These are phyloP conservation scores for Reticulascus tulasneorum DNA, from an alignment of 2,329 filamentous ascomycete genomes.

Conservation along the genomic window DNA sequence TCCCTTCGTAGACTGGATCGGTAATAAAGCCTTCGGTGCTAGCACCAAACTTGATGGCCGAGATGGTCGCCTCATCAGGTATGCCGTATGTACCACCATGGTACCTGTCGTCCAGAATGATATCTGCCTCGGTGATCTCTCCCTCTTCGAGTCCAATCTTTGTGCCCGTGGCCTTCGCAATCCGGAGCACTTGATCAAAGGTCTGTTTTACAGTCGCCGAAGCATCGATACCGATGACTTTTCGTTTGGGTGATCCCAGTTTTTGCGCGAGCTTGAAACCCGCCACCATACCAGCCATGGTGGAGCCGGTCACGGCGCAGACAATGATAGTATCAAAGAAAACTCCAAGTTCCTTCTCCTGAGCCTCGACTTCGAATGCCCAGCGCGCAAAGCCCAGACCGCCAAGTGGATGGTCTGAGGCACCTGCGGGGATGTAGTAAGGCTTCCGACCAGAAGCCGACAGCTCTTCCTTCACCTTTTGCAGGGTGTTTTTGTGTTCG, in stretches of 20 bases:
- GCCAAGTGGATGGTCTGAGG: slow-evolving; percentile 66
- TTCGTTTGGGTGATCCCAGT: slow-evolving; percentile 32
- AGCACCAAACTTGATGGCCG: slow-evolving; percentile 66
- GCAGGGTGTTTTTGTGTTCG: slow-evolving; percentile 61
- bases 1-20: slow-evolving; percentile 73
- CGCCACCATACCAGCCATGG: slow-evolving; percentile 67
- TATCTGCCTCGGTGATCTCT: slow-evolving; percentile 59
- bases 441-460: slow-evolving; percentile 51
- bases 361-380: slow-evolving; percentile 63
- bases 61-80: slow-evolving; percentile 60
- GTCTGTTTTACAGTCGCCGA: slow-evolving; percentile 52
- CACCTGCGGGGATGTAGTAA: slow-evolving; percentile 70
- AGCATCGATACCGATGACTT: slow-evolving; percentile 34
- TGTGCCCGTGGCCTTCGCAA: slow-evolving; percentile 58
- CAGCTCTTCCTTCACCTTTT: slow-evolving; percentile 50
- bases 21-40: slow-evolving; percentile 69
- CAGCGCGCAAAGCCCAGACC: slow-evolving; percentile 68
- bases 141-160: slow-evolving; percentile 58
- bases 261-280: slow-evolving; percentile 63
- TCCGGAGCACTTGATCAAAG: slow-evolving; percentile 60
- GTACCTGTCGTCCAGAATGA: slow-evolving; percentile 60
- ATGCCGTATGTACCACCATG: slow-evolving; percentile 67
- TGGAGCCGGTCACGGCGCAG: slow-evolving; percentile 68
- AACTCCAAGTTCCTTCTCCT: slow-evolving; percentile 57
- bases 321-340: slow-evolving; percentile 67